These are phyloP conservation scores for Pseudogymnoascus sp. DNA, from an alignment of 2,329 filamentous ascomycete species.

Conservation along the genomic window DNA sequence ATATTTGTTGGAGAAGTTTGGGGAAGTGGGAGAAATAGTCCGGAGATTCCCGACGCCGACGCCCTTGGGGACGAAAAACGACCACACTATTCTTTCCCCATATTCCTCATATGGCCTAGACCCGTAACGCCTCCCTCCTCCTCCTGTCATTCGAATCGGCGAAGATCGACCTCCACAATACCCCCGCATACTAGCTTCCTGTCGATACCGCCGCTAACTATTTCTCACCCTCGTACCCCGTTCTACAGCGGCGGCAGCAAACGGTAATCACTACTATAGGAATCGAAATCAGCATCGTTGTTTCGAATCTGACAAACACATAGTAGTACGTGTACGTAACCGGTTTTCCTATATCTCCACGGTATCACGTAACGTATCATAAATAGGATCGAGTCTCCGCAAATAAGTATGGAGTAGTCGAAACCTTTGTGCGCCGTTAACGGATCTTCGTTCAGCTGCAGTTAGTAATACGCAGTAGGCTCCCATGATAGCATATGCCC, in stretches of 20 bases:
- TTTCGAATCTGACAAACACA: not conserved
- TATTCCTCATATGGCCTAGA: not conserved
- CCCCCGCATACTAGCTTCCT: not conserved
- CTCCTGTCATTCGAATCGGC: not conserved
- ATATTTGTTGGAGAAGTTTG: not conserved
- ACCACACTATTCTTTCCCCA: not conserved
- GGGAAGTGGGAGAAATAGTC: not conserved
- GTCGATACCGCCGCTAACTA: not conserved
- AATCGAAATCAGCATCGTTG: not conserved
- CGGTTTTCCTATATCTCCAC: not conserved
- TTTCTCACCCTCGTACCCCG: not conserved
- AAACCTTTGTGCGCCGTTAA: not conserved
- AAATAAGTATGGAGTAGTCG: not conserved
- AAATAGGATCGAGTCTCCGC: not conserved
- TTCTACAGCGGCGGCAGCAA: not conserved
- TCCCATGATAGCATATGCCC: not conserved
- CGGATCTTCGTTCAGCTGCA: not conserved
- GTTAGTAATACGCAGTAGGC: not conserved
- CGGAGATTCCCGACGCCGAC: not conserved
- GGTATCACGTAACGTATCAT: not conserved
- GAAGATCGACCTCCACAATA: not conserved
- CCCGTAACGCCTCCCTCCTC: not conserved
- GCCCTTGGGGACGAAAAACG: not conserved
- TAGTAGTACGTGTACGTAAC: not conserved
- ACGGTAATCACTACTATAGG: not conserved